Evolutionary conservation across 2,329 filamentous ascomycete genomes (phyloP).

Genomic region (Orbilia quercus): DNA sequence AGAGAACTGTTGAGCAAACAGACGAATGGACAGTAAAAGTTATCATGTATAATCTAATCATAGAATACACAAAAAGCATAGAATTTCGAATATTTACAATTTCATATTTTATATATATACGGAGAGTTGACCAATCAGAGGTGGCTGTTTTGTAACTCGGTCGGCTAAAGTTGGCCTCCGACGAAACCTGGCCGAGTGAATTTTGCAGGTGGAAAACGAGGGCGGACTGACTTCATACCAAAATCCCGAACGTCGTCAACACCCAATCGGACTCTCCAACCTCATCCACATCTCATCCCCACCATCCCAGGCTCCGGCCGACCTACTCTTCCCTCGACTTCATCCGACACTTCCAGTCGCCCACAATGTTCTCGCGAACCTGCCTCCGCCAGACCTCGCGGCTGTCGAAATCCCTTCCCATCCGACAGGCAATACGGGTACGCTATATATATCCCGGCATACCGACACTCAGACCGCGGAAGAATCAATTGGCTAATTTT

Average conservation of each 20-base stretch:
- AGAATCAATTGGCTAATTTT: conserved; percentile 49
- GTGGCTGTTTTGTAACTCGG: conserved; percentile 37
- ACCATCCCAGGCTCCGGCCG: conserved; percentile 50
- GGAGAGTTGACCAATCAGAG: conserved; percentile 35
- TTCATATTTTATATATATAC: no score
- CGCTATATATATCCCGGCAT: conserved; percentile 65
- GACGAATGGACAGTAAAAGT: conserved; percentile 41
- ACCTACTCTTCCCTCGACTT: conserved; percentile 33
- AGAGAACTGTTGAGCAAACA: conserved; percentile 66
- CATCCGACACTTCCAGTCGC: conserved; percentile 1
- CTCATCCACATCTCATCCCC: conserved; percentile 26
- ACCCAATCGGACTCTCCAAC: conserved; percentile 25
- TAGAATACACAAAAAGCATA: not conserved
- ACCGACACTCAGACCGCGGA: conserved; percentile 20
- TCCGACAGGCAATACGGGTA: conserved; percentile 77
- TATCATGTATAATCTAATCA: not conserved
- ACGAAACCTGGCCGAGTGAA: conserved; percentile 48
- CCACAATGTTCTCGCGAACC: conserved; percentile 55
- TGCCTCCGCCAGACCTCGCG: conserved; percentile 53
- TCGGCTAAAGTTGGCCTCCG: conserved; percentile 55
- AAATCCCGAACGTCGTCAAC: conserved; percentile 4
- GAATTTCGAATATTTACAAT: no score
- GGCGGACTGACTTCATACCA: conserved; percentile 48
- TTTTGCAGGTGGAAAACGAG: conserved; percentile 42
- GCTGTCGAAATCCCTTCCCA: conserved; percentile 49